Evolutionary conservation across 345 rosid genomes (phyloP).

Genomic region (Ricinus communis): DNA sequence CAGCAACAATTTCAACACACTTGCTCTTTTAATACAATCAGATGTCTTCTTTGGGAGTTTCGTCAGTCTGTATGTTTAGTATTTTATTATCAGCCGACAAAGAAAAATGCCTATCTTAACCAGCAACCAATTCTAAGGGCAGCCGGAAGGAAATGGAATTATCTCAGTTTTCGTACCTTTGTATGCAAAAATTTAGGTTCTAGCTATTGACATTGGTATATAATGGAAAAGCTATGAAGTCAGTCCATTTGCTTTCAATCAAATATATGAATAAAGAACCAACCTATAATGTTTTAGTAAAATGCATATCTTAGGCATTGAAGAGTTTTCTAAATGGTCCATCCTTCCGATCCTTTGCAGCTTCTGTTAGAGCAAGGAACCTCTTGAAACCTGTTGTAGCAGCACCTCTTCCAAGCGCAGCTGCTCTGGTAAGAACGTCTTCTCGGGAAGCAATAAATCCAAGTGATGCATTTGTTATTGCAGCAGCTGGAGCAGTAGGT

Average conservation of each 20-base stretch:
- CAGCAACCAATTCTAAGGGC: too few species aligned
- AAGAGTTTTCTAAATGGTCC: conserved; percentile 96
- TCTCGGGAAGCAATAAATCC: conserved; percentile 84
- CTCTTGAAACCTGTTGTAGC: conserved; percentile 97
- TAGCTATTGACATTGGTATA: neutral
- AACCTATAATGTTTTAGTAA: neutral
- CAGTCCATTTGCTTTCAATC: neutral
- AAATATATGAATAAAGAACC: neutral
- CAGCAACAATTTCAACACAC: too few species aligned
- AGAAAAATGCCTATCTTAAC: too few species aligned
- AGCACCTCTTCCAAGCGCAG: conserved; percentile 97
- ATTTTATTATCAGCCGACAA: too few species aligned
- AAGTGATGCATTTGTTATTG: conserved; percentile 40
- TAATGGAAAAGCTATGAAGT: neutral
- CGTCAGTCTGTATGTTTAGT: too few species aligned
- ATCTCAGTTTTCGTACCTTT: too few species aligned
- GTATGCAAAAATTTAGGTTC: neutral
- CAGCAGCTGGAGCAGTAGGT: conserved; percentile 43
- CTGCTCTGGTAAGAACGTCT: conserved; percentile 93
- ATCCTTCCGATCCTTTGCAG: conserved; percentile 94
- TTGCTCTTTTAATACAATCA: too few species aligned
- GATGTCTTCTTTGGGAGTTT: too few species aligned
- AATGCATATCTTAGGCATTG: conserved; percentile 45
- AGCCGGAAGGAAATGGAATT: too few species aligned
- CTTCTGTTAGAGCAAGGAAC: conserved; percentile 98